Percentiles rank a stretch among this genome's conserved stretches.
Conservation (phyloP, 2,329 filamentous ascomycete species). For the Bipolaris victoriae region DNA sequence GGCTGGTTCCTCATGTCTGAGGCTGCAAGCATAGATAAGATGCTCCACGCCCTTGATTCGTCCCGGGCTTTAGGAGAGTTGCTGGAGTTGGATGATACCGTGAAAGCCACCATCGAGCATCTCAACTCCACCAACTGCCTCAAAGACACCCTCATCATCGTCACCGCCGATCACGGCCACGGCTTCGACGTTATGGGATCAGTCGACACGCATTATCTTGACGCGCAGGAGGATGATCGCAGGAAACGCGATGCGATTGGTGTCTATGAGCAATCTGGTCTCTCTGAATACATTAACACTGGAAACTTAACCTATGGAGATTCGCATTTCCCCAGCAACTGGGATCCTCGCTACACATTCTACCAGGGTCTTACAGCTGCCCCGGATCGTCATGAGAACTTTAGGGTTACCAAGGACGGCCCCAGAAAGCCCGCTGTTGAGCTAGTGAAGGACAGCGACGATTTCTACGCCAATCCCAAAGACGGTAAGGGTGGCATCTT, state of each 20-base stretch:
- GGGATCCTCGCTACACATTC: constrained; percentile 83
- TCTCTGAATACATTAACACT: constrained; percentile 74
- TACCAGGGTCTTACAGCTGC: constrained; percentile 73
- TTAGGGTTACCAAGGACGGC: constrained; percentile 70
- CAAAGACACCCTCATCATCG: constrained; percentile 77
- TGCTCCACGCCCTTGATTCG: constrained; percentile 56
- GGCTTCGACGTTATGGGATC: constrained; percentile 86
- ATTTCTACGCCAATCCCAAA: constrained; percentile 71
- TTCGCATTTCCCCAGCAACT: constrained; percentile 76
- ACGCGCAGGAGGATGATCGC: constrained; percentile 68
- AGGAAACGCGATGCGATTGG: constrained; percentile 78
- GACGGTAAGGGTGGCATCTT: constrained; percentile 72
- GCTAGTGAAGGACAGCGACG: constrained; percentile 55
- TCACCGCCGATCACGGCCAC: constrained; percentile 88
- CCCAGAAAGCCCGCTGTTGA: constrained; percentile 67
- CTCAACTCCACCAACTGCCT: constrained; percentile 70
- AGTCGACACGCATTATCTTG: constrained; percentile 79
- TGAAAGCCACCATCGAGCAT: constrained; percentile 75
- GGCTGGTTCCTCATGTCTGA: constrained; percentile 91
- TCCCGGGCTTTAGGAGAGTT: constrained; percentile 65
- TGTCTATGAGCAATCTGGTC: constrained; percentile 73
- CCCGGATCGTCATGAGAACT: constrained; percentile 80
- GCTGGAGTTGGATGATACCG: constrained; percentile 82
- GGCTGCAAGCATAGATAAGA: constrained; percentile 85
- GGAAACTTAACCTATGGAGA: constrained; percentile 68